These are phyloP conservation scores for Carex parvula DNA, from an alignment of 176 grass and related monocot genomes.

Conservation along the genomic window DNA sequence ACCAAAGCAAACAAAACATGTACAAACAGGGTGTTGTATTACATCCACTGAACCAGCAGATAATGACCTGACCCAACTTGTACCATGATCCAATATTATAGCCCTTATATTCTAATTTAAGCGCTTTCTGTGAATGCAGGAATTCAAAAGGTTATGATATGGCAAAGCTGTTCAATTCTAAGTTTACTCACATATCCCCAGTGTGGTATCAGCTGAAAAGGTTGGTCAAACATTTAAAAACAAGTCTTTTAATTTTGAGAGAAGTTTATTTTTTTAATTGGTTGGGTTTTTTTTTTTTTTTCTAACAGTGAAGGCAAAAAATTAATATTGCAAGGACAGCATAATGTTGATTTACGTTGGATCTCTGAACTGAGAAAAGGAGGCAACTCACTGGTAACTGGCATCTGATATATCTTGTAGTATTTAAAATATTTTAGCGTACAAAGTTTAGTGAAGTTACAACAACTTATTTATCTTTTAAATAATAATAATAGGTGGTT, in stretches of 20 bases:
- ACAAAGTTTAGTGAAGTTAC: neutral
- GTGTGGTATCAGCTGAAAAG: constrained; percentile 98
- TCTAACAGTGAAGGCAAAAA: constrained; percentile 62
- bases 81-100: neutral
- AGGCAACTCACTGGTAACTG: constrained; percentile 51
- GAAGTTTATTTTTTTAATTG: constrained; percentile 25
- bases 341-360: constrained; percentile 80
- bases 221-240: constrained; percentile 30
- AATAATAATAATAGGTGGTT: constrained; percentile 49
- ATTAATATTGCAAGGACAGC: constrained; percentile 64
- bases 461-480: neutral
- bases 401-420: constrained; percentile 20
- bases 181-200: constrained; percentile 86
- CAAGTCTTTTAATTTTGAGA: constrained; percentile 22
- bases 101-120: neutral
- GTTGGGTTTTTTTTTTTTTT: constrained; percentile 11
- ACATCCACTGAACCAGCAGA: neutral
- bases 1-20: neutral
- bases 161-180: constrained; percentile 70
- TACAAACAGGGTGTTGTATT: neutral
- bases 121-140: constrained; percentile 36
- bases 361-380: constrained; percentile 70
- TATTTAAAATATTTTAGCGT: constrained; percentile 15
- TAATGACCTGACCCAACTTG: neutral
- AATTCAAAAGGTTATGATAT: constrained; percentile 98